phyloP scores from a whole-genome alignment of 2,329 filamentous ascomycete species.

The Graphiopsis chlorocephala region DNA sequence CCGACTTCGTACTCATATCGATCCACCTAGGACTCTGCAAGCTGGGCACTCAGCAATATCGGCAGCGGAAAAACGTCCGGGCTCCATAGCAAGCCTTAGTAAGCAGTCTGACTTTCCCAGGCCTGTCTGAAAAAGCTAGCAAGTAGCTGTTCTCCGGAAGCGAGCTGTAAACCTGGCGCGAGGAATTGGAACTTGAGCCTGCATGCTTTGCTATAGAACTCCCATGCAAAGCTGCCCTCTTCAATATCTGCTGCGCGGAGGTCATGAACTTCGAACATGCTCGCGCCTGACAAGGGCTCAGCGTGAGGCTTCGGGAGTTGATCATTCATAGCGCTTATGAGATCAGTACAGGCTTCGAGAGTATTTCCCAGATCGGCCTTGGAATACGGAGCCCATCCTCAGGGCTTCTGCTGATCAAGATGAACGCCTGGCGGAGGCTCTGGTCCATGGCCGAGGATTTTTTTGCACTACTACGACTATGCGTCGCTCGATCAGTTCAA shows the following conservation, averaged over 20 bases:
- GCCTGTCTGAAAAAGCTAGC: background rate
- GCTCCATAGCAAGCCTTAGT: background rate
- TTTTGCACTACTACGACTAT: constrained; percentile 1
- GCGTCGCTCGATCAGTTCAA: background rate
- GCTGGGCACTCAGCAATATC: background rate
- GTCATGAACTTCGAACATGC: background rate
- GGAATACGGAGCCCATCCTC: background rate
- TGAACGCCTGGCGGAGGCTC: background rate
- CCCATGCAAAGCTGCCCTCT: background rate
- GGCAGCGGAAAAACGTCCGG: background rate
- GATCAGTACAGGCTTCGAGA: background rate
- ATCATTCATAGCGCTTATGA: background rate
- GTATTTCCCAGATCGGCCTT: background rate
- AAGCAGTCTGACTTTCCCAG: background rate
- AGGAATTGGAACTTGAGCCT: background rate
- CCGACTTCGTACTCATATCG: background rate
- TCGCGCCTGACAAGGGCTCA: background rate
- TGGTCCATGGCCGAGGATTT: background rate
- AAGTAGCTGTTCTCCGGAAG: background rate
- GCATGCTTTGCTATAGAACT: background rate
- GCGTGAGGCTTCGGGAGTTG: background rate
- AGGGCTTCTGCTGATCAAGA: background rate
- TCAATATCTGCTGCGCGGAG: background rate
- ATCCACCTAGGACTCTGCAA: background rate
- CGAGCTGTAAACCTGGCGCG: background rate